Evolutionary conservation across 345 rosid species (phyloP).

Genomic region (Pugionium dolabratum): DNA sequence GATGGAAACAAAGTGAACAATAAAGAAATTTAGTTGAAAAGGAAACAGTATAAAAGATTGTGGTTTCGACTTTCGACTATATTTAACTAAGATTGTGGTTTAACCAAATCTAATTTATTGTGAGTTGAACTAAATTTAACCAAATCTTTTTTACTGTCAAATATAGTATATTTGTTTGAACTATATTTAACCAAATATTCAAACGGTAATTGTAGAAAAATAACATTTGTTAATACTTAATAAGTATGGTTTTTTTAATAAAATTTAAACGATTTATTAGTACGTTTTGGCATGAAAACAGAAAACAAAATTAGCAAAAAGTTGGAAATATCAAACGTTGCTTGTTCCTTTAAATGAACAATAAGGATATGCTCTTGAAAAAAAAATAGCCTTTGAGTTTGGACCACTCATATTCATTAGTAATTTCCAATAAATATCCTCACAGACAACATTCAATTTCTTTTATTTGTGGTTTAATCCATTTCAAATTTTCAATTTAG

Average conservation of each 20-base stretch:
- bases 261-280: slow-evolving; percentile 12
- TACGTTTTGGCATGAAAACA: slow-evolving; percentile 26
- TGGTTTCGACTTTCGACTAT: no score
- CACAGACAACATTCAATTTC: slow-evolving; percentile 31
- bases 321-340: slow-evolving; percentile 14
- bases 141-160: background rate
- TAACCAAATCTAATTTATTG: no score
- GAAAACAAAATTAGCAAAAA: slow-evolving; percentile 31
- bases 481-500: slow-evolving; percentile 12
- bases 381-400: slow-evolving; percentile 27
- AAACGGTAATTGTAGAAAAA: background rate
- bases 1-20: no score
- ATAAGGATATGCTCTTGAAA: slow-evolving; percentile 21
- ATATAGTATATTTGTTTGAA: no score
- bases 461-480: slow-evolving; percentile 21
- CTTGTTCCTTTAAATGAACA: slow-evolving; percentile 28
- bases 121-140: background rate
- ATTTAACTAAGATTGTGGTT: no score
- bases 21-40: no score
- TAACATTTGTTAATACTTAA: background rate
- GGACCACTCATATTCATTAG: slow-evolving; percentile 41
- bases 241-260: background rate
- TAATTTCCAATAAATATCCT: slow-evolving; percentile 39
- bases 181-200: background rate
- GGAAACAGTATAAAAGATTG: no score